phyloP scores from a whole-genome alignment of 2,329 filamentous ascomycete genomes.

The Hymenoscyphus scutula region DNA sequence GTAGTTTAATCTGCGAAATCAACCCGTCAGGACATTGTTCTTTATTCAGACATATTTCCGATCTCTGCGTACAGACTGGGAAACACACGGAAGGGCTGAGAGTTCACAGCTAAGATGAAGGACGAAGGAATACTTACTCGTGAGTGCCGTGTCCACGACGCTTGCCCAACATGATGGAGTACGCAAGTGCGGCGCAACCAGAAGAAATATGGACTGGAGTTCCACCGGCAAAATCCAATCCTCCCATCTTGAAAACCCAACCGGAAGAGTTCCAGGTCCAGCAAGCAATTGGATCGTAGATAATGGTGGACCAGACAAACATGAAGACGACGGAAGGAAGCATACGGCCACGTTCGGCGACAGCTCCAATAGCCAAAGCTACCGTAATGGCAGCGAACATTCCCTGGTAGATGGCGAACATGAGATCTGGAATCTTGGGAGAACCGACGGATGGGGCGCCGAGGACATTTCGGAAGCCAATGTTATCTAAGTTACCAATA shows the following conservation, averaged over 20 bases:
- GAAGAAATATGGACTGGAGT: constrained; percentile 88
- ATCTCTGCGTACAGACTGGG: neutral
- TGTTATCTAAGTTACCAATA: constrained; percentile 17
- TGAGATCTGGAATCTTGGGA: constrained; percentile 70
- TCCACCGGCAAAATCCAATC: constrained; percentile 84
- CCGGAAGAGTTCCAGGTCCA: constrained; percentile 89
- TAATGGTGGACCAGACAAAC: constrained; percentile 86
- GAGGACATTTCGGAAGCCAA: constrained; percentile 75
- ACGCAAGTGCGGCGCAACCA: constrained; percentile 79
- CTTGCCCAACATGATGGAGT: constrained; percentile 85
- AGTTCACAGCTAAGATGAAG: neutral
- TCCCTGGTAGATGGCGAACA: constrained; percentile 84
- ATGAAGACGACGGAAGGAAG: constrained; percentile 87
- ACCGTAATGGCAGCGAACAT: constrained; percentile 88
- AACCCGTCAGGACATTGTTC: constrained; percentile 10
- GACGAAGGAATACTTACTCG: constrained; percentile 12
- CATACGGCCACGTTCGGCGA: constrained; percentile 84
- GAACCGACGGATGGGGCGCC: constrained; percentile 74
- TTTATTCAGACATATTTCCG: neutral
- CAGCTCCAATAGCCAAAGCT: constrained; percentile 78
- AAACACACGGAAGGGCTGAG: neutral
- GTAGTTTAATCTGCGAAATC: constrained; percentile 67
- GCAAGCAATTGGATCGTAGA: constrained; percentile 91
- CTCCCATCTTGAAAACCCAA: constrained; percentile 77
- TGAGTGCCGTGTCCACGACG: constrained; percentile 60